Conservation (phyloP, 768 basidiomycete genomes). For the Termitomyces sp. region DNA sequence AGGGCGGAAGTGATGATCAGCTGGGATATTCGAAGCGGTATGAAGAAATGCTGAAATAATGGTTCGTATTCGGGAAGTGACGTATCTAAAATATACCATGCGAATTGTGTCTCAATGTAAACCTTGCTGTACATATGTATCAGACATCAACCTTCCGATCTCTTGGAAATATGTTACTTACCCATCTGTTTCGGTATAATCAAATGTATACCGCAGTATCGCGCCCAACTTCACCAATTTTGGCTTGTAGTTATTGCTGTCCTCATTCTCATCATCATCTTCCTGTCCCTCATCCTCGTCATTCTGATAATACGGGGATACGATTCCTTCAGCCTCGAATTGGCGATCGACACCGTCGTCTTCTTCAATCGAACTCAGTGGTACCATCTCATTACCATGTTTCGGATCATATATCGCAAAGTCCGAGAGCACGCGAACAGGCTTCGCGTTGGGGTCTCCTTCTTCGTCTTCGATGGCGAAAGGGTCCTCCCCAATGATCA, state of each 20-base stretch:
- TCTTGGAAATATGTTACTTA: conserved; percentile 25
- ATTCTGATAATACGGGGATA: conserved; percentile 36
- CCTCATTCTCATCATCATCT: conserved; percentile 31
- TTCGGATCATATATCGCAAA: conserved; percentile 59
- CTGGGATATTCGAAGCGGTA: conserved; percentile 45
- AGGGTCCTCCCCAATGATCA: conserved; percentile 37
- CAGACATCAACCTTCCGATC: background rate
- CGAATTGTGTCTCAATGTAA: conserved; percentile 57
- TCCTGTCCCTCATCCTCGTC: conserved; percentile 65
- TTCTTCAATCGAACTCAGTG: conserved; percentile 40
- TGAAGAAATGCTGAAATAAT: conserved; percentile 43
- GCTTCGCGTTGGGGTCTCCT: conserved; percentile 36
- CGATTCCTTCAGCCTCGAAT: conserved; percentile 53
- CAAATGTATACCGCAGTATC: conserved; percentile 42
- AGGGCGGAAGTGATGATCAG: conserved; percentile 32
- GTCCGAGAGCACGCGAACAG: conserved; percentile 48
- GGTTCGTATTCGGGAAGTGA: conserved; percentile 41
- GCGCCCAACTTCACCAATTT: conserved; percentile 41
- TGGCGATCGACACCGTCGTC: conserved; percentile 32
- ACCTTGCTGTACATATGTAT: conserved; percentile 40
- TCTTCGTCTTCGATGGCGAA: conserved; percentile 22
- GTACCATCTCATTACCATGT: conserved; percentile 37
- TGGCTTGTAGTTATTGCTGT: conserved; percentile 7
- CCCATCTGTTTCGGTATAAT: conserved; percentile 46
- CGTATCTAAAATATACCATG: conserved; percentile 52